Conservation (phyloP, 352 stramenopile genomes). For the Pseudoperonospora humuli region DNA sequence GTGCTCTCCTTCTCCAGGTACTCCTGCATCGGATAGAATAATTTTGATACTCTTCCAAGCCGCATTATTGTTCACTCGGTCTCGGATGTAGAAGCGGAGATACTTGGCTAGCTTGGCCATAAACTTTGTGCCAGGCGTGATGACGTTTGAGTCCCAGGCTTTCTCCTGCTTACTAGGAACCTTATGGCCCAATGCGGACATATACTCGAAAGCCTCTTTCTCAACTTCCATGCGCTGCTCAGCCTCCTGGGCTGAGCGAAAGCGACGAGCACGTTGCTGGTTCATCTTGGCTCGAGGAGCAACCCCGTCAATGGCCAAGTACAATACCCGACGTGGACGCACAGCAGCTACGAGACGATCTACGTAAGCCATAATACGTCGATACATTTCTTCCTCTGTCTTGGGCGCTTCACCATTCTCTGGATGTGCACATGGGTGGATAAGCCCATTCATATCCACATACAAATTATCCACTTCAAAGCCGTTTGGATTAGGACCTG, state of each 20-base stretch:
- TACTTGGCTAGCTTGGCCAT: constrained; percentile 92
- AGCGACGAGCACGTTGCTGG: constrained; percentile 96
- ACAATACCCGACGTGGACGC: constrained; percentile 92
- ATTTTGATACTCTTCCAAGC: constrained; percentile 93
- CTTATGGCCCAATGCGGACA: constrained; percentile 84
- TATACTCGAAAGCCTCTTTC: constrained; percentile 88
- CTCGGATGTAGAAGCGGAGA: constrained; percentile 90
- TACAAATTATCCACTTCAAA: constrained; percentile 98
- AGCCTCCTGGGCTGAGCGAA: constrained; percentile 93
- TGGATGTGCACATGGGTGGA: constrained; percentile 98
- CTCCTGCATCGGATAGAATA: constrained; percentile 93
- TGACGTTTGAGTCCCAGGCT: constrained; percentile 98
- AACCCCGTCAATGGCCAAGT: constrained; percentile 98
- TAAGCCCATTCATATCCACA: constrained; percentile 99
- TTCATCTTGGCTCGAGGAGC: constrained; percentile 99
- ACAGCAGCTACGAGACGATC: constrained; percentile 94
- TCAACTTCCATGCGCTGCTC: constrained; percentile 90
- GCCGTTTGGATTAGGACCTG: constrained; percentile 88
- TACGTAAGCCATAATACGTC: constrained; percentile 93
- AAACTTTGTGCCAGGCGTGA: constrained; percentile 98
- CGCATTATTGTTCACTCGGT: constrained; percentile 89
- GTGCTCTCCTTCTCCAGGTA: constrained; percentile 99
- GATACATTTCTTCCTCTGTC: constrained; percentile 98
- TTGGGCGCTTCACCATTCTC: constrained; percentile 87
- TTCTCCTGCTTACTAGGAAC: constrained; percentile 71